Evolutionary conservation across 1,139 yeast genomes (phyloP).

Genomic region (Kurtzmaniella quercitrusa): DNA sequence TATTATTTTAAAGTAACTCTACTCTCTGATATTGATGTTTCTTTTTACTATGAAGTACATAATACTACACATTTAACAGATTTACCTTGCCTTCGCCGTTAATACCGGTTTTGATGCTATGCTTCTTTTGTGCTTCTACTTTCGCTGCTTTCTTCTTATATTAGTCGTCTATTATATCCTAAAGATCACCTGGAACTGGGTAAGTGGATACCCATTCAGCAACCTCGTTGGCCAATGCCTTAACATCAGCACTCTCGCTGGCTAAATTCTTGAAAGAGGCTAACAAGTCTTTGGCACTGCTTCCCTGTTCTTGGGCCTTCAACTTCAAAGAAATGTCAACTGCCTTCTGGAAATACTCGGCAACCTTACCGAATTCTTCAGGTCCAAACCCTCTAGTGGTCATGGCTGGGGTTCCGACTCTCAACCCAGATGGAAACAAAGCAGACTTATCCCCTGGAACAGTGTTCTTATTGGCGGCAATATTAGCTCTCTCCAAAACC

Average conservation of each 20-base stretch:
- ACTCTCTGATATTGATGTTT: too few relatives aligned
- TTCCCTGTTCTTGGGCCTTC: conserved; percentile 57
- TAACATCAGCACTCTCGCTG: conserved; percentile 52
- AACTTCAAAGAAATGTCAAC: conserved; percentile 61
- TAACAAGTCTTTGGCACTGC: conserved; percentile 60
- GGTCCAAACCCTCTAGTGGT: conserved; percentile 89
- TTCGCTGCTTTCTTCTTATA: not conserved
- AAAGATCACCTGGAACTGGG: conserved; percentile 78
- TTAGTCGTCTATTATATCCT: conserved; percentile 7
- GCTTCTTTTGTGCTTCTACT: not conserved
- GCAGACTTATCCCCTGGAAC: conserved; percentile 97
- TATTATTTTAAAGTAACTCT: too few relatives aligned
- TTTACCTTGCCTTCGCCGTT: too few relatives aligned
- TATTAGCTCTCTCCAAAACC: conserved; percentile 81
- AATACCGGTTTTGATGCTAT: too few relatives aligned
- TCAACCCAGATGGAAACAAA: conserved; percentile 88
- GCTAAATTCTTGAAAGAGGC: conserved; percentile 64
- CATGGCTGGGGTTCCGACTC: conserved; percentile 99
- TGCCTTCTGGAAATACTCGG: conserved; percentile 73
- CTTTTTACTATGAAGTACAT: too few relatives aligned
- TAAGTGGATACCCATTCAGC: conserved; percentile 60
- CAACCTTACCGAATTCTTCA: conserved; percentile 73
- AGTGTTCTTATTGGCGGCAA: conserved; percentile 93
- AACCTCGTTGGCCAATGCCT: conserved; percentile 58
- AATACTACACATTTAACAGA: too few relatives aligned